Base-by-base conservation (phyloP, 257 asterid species). In the Osmanthus fragrans region DNA sequence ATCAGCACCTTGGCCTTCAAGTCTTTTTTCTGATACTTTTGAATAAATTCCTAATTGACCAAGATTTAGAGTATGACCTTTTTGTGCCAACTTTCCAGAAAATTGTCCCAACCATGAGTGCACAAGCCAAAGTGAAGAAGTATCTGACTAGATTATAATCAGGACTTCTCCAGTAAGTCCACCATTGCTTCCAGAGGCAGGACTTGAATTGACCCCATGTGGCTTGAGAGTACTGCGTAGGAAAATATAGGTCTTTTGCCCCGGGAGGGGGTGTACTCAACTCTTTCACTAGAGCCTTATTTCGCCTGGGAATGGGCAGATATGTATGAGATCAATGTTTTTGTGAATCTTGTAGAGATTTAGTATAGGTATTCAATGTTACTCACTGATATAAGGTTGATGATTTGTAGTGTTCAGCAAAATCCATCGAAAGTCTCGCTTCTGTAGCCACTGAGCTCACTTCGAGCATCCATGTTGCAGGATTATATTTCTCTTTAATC, bases 401-500 rank as follows among this genome's bases (percentile, higher is more conserved):
- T 34, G 87, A 75, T 73, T 81, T 82, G 85, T 88, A 88, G 85
- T 83, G 71, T 74, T 88, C 87, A 23, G 82, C 88, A 63, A 88
- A 86, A 83, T 88, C 87, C 29, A 83, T 78, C 65, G 87, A 87
- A 65, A 86, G 88, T 30, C 80, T 80, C 9, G 42, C 12, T 76
- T 88, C 92, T 71, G 82, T 78, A 33, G 84, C 83, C 21, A 39
- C 77, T 34, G 90, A 86, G 74, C 86, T 88, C 37, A 82, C 88
- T 77, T 85, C 90, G 23, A 85, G 88, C 92, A 88, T 85, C 92
- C 90, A 88, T n/a, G 89, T 82, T 25, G 92, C 90, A 76, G 90
- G 89, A 83, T 88, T 88, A 70, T 85, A 75, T 34, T 76, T 76
- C 74, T 88, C 82, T 76, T 80, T 72, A 60, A 86, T 85, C 42